Conservation (phyloP, 2,329 filamentous ascomycete genomes). For the Sporothrix curviconia region DNA sequence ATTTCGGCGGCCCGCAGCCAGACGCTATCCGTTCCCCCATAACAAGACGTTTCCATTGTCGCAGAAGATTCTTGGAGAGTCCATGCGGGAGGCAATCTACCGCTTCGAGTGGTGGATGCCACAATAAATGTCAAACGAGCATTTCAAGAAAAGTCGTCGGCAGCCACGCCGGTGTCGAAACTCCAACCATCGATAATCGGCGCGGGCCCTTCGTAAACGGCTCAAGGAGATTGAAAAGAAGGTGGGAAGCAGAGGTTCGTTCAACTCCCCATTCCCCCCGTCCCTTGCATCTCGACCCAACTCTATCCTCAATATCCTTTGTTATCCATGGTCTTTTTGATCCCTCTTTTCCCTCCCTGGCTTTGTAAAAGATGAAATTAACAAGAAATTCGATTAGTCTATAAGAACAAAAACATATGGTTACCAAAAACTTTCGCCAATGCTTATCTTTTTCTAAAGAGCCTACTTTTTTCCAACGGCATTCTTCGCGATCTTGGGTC, state of each 20-base stretch:
- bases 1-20: no score
- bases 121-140: no score
- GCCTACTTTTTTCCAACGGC: conserved; percentile 37
- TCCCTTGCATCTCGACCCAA: no score
- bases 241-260: conserved; percentile 75
- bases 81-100: conserved; percentile 64
- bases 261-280: neutral
- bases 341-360: neutral
- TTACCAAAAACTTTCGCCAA: conserved; percentile 57
- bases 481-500: conserved; percentile 13
- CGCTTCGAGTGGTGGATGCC: conserved; percentile 64
- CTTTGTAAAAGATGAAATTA: conserved; percentile 51
- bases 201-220: no score
- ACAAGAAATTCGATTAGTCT: conserved; percentile 94
- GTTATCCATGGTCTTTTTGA: conserved; percentile 1
- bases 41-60: conserved; percentile 68
- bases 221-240: no score
- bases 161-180: no score
- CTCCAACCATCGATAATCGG: no score
- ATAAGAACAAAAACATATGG: conserved; percentile 83
- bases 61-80: conserved; percentile 66
- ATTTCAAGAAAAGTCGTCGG: no score
- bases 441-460: conserved; percentile 62
- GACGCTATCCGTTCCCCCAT: conserved; percentile 52
- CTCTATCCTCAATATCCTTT: no score